phyloP scores from a whole-genome alignment of 176 grass and related monocot genomes.

The Ananas comosus region DNA sequence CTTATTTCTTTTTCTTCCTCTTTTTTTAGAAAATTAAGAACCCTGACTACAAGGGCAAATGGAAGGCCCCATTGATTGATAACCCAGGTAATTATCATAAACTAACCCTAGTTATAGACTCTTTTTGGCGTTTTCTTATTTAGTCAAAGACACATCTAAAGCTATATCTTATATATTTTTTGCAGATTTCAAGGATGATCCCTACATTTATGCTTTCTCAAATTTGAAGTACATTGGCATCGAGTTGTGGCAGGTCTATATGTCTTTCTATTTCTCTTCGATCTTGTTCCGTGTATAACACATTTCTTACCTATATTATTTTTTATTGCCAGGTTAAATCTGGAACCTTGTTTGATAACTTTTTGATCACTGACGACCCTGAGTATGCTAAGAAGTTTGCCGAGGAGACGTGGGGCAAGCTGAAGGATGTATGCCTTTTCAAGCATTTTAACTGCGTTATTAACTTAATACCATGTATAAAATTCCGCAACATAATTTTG shows the following conservation, averaged over 20 bases:
- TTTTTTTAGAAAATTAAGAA: constrained; percentile 89
- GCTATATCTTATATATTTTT: not conserved
- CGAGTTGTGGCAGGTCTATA: constrained; percentile 81
- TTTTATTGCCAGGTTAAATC: constrained; percentile 64
- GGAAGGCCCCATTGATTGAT: constrained; percentile 92
- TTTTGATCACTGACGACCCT: constrained; percentile 71
- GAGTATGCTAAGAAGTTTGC: constrained; percentile 67
- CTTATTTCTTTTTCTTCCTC: constrained; percentile 5
- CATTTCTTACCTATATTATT: not conserved
- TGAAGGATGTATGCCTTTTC: constrained; percentile 46
- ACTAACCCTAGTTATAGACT: not conserved
- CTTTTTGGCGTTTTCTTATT: not conserved
- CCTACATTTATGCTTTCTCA: constrained; percentile 63
- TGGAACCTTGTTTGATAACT: constrained; percentile 81
- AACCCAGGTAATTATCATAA: constrained; percentile 56
- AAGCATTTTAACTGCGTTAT: not conserved
- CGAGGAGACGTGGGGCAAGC: constrained; percentile 77
- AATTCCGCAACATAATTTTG: constrained; percentile 6
- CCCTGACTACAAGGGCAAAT: constrained; percentile 88
- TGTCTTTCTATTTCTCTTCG: not conserved
- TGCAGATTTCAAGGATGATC: constrained; percentile 94
- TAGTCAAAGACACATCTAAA: not conserved
- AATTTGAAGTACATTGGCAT: constrained; percentile 86
- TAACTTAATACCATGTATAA: not conserved
- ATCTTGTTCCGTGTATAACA: not conserved